phyloP scores from a whole-genome alignment of 2,329 filamentous ascomycete genomes.

The Hypoxylon sp. region DNA sequence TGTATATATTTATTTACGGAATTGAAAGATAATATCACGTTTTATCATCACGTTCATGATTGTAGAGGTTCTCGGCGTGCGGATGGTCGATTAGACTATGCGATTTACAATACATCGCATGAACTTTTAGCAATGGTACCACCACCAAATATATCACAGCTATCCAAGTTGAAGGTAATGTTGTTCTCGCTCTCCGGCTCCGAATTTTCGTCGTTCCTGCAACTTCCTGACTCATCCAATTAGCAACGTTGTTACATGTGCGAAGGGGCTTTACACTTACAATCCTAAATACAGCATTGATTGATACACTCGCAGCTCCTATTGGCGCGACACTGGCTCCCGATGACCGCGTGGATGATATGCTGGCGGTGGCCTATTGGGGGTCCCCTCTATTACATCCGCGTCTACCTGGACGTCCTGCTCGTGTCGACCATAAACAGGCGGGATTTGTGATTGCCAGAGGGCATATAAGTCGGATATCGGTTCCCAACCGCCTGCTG shows the following conservation, averaged over 20 bases:
- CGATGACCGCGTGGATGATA: not conserved
- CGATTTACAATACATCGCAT: not conserved
- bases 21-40: constrained; percentile 21
- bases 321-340: not conserved
- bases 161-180: not conserved
- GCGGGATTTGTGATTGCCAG: not conserved
- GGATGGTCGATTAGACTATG: not conserved
- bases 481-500: not conserved
- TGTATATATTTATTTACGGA: constrained; percentile 27
- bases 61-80: not conserved
- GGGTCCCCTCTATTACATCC: not conserved
- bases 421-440: not conserved
- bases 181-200: not conserved
- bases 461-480: not conserved
- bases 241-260: not conserved
- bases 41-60: not conserved
- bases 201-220: not conserved
- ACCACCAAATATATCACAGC: not conserved
- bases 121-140: not conserved
- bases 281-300: not conserved
- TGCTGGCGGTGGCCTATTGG: not conserved
- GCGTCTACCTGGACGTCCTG: not conserved
- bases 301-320: not conserved
- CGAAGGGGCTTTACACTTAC: not conserved
- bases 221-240: not conserved